Evolutionary conservation across 768 basidiomycete genomes (phyloP).

Genomic region (Trametes meyenii): DNA sequence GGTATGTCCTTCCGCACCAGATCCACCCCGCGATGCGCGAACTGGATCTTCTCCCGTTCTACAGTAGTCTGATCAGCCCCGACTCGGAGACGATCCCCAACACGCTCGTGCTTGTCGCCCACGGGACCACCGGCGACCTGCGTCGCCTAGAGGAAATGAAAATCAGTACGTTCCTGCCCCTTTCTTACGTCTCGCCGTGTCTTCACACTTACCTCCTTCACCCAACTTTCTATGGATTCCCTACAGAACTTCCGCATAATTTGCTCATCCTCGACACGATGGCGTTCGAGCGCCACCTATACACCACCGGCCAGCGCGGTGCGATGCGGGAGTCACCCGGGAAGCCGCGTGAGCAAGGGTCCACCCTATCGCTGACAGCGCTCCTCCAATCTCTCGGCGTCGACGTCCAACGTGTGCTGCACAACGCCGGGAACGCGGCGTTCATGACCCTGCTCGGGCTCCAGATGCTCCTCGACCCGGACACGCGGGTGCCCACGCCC

Average conservation of each 20-base stretch:
- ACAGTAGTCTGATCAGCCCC: conserved; percentile 72
- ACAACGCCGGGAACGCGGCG: conserved; percentile 84
- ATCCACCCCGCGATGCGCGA: neutral
- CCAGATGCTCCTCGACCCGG: conserved; percentile 68
- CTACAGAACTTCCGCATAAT: conserved; percentile 72
- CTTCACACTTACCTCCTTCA: conserved; percentile 5
- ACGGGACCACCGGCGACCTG: conserved; percentile 58
- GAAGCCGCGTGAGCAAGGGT: conserved; percentile 50
- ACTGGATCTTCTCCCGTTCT: neutral
- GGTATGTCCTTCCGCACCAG: conserved; percentile 41
- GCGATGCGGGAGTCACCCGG: conserved; percentile 65
- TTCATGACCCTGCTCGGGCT: conserved; percentile 68
- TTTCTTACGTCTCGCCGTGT: conserved; percentile 31
- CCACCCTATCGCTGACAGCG: conserved; percentile 63
- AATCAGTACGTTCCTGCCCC: conserved; percentile 58
- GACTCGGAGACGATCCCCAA: conserved; percentile 76
- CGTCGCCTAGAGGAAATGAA: conserved; percentile 75
- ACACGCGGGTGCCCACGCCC: conserved; percentile 36
- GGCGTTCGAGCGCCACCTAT: conserved; percentile 64
- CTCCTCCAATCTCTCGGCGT: conserved; percentile 62
- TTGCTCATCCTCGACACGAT: conserved; percentile 68
- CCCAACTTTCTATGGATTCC: neutral
- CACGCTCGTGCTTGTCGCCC: conserved; percentile 70
- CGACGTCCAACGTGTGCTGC: conserved; percentile 46
- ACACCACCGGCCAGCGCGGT: conserved; percentile 56